Evolutionary conservation across 805 yeast genomes (phyloP), one percentile per base, ranked within the genome.

Genomic region (Isabelozyma rhagii): DNA sequence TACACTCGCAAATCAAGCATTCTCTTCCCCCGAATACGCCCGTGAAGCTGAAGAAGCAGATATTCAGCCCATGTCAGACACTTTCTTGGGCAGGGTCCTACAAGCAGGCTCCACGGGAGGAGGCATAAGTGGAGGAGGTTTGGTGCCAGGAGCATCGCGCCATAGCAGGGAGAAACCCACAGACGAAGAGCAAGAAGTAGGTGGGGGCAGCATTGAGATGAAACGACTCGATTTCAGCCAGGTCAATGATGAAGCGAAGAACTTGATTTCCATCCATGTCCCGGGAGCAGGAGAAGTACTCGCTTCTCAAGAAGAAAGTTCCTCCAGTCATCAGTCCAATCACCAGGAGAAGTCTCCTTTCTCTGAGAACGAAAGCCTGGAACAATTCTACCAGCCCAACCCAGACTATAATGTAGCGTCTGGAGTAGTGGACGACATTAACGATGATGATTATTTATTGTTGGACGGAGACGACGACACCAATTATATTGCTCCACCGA

Each of bases 211-310:
- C n/a, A 70, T 80, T 10, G 83, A 79, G 50, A 58, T 79, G 71
- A 67, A 66, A 14, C 69, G 67, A 21, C 53, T 82, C 43, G 73
- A 75, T 44, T 71, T 74, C 39, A 75, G 68, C 3, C 65, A 69
- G 31, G 64, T 79, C 31, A 72, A 73, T 27, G 69, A 73, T 38
- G 85, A 83, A 53, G 89, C 89, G 1, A 72, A 74, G 47, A 76
- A 77, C 29, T 69, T 84, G 50, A 78, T 84, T 6, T 68, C 74
- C 21, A 72, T 75, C 6, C 87, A 83, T 61, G 71, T 74, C 41
- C 68, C 74, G 7, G 62, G 62, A 49, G 34, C 54, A 28, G 44
- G 48, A 57, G 21, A 55, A 17, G 11, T 27, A 17, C 38, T 43
- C 5, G 41, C 14, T 14, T 11, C 29, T 5, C 14, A 39, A 8